These are phyloP conservation scores for Diplodia scrobiculata DNA, from an alignment of 2,329 filamentous ascomycete species.

Conservation along the genomic window DNA sequence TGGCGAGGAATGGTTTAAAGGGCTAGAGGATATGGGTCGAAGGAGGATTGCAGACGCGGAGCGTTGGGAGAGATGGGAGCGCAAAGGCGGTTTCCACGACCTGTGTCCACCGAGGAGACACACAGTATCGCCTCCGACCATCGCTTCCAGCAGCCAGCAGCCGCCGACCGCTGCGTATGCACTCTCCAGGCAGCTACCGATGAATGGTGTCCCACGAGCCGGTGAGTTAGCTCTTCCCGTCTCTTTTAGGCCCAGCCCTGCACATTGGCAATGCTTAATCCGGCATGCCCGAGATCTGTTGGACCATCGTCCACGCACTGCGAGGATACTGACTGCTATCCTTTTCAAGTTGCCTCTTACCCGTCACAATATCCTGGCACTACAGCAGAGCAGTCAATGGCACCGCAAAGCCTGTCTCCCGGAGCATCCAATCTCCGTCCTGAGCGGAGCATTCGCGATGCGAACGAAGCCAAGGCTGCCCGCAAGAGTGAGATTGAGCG, in stretches of 20 bases:
- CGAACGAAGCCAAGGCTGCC: constrained; percentile 63
- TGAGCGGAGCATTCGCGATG: constrained; percentile 63
- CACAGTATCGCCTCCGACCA: constrained; percentile 1
- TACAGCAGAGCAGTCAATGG: constrained; percentile 40
- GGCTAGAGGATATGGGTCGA: constrained; percentile 65
- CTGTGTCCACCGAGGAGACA: background rate
- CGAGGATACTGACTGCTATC: constrained; percentile 23
- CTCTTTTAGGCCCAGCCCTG: background rate
- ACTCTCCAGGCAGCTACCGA: constrained; percentile 19
- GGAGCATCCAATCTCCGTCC: constrained; percentile 38
- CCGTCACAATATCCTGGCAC: constrained; percentile 41
- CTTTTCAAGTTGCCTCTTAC: constrained; percentile 33
- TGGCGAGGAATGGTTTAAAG: constrained; percentile 77
- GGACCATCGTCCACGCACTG: constrained; percentile 21
- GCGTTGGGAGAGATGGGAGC: constrained; percentile 76
- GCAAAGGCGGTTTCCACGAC: constrained; percentile 37
- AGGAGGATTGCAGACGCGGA: constrained; percentile 62
- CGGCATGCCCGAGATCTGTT: background rate
- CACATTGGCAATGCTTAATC: background rate
- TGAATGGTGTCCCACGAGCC: constrained; percentile 29
- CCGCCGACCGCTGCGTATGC: background rate
- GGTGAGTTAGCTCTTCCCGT: constrained; percentile 2
- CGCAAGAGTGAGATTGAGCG: constrained; percentile 71
- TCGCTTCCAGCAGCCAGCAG: constrained; percentile 14
- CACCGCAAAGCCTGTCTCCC: constrained; percentile 37